A percentile compares a stretch with the other conserved stretches of the same genome.
phyloP scores from a whole-genome alignment of 257 asterid genomes.

The Solanum pimpinellifolium region DNA sequence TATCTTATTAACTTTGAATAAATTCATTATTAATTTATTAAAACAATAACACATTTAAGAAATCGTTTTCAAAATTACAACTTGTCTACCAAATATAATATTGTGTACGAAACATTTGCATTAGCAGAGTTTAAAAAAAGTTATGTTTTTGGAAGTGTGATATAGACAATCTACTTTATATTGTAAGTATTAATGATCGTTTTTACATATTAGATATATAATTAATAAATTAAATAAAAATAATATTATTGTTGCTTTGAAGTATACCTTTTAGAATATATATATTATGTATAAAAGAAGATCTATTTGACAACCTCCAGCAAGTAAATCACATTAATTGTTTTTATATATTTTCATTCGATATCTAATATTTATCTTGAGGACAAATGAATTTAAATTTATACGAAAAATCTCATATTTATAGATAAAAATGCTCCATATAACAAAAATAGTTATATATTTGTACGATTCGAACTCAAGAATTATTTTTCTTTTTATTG shows the following conservation, averaged over 20 bases:
- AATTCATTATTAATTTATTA: not conserved
- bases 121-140: not conserved
- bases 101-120: not conserved
- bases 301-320: not conserved
- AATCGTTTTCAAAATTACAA: not conserved
- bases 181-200: fast-evolving
- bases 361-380: not conserved
- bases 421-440: not conserved
- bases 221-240: not conserved
- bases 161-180: not conserved
- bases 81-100: not conserved
- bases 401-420: not conserved
- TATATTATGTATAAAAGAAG: not conserved
- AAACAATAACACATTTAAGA: not conserved
- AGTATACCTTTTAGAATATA: not conserved
- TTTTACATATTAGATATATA: not conserved
- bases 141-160: fast-evolving
- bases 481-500: not conserved
- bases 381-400: not conserved
- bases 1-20: not conserved
- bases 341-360: not conserved
- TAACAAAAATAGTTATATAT: not conserved
- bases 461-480: not conserved
- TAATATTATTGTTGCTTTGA: fast-evolving
- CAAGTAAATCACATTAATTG: not conserved